Evolutionary conservation across 108 stramenopile species (phyloP).

Genomic region (Cyclotella baltica): DNA sequence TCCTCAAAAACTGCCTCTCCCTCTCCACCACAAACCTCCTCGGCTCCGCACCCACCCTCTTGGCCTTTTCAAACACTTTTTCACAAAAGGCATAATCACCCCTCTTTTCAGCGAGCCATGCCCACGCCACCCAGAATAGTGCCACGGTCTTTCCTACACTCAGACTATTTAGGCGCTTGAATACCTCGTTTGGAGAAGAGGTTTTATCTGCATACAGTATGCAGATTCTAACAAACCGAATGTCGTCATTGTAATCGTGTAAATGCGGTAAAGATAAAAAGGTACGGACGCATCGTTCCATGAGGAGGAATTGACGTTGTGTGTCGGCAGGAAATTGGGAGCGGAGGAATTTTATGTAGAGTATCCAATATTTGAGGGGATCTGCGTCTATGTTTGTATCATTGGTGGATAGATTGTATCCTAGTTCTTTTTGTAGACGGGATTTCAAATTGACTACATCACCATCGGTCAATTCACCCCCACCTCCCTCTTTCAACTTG

Average conservation of each 20-base stretch:
- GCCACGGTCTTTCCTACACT: constrained; percentile 67
- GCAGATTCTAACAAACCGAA: constrained; percentile 80
- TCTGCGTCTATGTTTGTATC: constrained; percentile 55
- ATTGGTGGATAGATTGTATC: constrained; percentile 29
- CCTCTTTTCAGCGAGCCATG: constrained; percentile 57
- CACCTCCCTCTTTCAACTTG: neutral
- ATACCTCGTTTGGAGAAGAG: constrained; percentile 66
- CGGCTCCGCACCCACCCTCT: constrained; percentile 75
- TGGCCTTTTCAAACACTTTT: constrained; percentile 66
- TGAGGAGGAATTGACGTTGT: constrained; percentile 75
- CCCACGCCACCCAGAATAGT: constrained; percentile 70
- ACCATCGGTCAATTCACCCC: constrained; percentile 45
- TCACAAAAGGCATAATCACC: constrained; percentile 55
- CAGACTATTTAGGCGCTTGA: constrained; percentile 76
- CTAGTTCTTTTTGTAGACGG: constrained; percentile 23
- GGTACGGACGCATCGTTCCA: constrained; percentile 83
- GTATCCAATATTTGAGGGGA: constrained; percentile 80
- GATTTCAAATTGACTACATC: constrained; percentile 27
- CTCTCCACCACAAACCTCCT: constrained; percentile 69
- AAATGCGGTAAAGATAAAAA: constrained; percentile 55
- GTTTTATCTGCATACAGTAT: constrained; percentile 85
- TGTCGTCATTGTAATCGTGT: constrained; percentile 69
- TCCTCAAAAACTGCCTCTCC: constrained; percentile 81
- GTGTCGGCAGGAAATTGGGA: constrained; percentile 75
- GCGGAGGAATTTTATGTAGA: constrained; percentile 83